Conservation (phyloP, 2,329 filamentous ascomycete species). For the Hortaea werneckii region DNA sequence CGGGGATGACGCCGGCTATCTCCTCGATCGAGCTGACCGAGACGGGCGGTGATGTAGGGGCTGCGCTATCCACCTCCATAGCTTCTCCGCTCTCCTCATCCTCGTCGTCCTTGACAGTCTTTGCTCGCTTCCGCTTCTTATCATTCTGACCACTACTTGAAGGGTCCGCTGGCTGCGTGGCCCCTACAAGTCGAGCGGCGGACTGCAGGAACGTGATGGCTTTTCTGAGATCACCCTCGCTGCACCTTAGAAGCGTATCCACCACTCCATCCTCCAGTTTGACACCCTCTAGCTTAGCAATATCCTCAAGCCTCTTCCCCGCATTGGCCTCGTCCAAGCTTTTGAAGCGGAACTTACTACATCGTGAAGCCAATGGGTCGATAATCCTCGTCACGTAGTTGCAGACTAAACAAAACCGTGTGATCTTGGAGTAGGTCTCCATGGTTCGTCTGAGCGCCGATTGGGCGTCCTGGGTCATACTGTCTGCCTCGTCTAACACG, state of each 20-base stretch:
- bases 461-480: conserved; percentile 98
- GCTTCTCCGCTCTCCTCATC: conserved; percentile 41
- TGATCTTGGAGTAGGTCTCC: conserved; percentile 96
- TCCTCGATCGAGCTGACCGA: conserved; percentile 60
- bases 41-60: conserved; percentile 44
- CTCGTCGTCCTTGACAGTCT: conserved; percentile 50
- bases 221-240: conserved; percentile 89
- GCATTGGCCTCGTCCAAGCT: conserved; percentile 81
- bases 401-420: conserved; percentile 91
- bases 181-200: conserved; percentile 77
- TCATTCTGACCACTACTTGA: conserved; percentile 22
- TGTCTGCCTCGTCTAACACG: conserved; percentile 94
- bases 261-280: conserved; percentile 66
- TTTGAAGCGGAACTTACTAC: conserved; percentile 97
- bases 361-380: conserved; percentile 84
- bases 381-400: conserved; percentile 99
- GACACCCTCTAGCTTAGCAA: conserved; percentile 71
- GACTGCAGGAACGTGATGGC: conserved; percentile 95
- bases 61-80: conserved; percentile 36
- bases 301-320: conserved; percentile 65
- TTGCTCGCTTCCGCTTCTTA: conserved; percentile 38
- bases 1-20: conserved; percentile 89
- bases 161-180: conserved; percentile 33
- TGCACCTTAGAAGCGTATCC: conserved; percentile 74
- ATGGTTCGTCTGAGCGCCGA: conserved; percentile 86